phyloP scores from a whole-genome alignment of 805 yeast species.

The Kazachstania taianensis region DNA sequence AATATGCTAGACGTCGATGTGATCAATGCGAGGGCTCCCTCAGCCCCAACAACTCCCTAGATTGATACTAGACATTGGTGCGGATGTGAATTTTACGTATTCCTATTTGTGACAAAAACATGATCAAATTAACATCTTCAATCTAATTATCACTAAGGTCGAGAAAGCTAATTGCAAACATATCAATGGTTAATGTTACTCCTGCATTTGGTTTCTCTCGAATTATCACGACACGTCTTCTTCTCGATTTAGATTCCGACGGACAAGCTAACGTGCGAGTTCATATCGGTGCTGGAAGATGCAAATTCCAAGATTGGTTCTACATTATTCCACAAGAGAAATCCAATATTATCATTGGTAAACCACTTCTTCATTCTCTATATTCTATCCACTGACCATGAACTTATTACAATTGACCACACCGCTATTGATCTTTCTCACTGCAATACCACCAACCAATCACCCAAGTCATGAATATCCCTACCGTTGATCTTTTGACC shows the following conservation, averaged over 20 bases:
- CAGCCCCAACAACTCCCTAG: too few species aligned
- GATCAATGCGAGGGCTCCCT: too few species aligned
- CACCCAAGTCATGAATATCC: background rate
- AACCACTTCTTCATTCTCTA: background rate
- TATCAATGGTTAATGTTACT: background rate
- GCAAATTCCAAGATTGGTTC: background rate
- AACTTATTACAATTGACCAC: background rate
- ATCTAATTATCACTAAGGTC: too few species aligned
- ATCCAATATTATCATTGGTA: background rate
- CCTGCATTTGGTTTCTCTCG: slow-evolving; percentile 1
- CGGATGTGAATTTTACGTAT: too few species aligned
- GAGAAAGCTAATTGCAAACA: too few species aligned
- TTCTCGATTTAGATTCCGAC: background rate
- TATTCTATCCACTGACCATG: background rate
- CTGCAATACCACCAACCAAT: background rate
- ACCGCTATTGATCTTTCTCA: background rate
- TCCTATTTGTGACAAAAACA: too few species aligned
- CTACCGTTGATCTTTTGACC: background rate
- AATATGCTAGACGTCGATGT: too few species aligned
- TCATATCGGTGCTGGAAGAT: too few species aligned
- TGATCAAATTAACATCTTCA: too few species aligned
- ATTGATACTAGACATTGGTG: too few species aligned
- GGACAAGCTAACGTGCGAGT: too few species aligned
- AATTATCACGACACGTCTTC: background rate
- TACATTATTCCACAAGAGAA: background rate